Evolutionary conservation across 83 land plant species (phyloP).

Genomic region (Thuja plicata): DNA sequence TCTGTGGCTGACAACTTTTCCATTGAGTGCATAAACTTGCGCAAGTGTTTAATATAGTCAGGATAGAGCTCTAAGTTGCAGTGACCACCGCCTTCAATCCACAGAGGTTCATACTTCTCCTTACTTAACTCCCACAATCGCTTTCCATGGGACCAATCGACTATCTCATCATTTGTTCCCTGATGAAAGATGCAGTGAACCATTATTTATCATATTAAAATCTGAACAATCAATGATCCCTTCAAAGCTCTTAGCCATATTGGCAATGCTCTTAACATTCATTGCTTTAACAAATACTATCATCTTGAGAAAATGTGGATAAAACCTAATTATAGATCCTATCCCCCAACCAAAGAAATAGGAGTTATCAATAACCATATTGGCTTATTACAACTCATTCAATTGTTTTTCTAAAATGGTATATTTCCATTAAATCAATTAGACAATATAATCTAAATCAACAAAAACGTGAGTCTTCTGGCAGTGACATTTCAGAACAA

Average conservation of each 20-base stretch:
- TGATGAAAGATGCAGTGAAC: slow-evolving; percentile 19
- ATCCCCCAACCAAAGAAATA: neutral
- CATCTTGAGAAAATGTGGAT: neutral
- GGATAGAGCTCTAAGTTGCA: slow-evolving; percentile 89
- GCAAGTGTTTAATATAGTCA: slow-evolving; percentile 74
- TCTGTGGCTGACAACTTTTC: slow-evolving; percentile 47
- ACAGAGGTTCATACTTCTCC: slow-evolving; percentile 78
- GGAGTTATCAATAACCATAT: neutral
- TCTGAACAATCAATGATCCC: neutral
- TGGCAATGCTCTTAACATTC: neutral
- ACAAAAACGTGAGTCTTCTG: neutral
- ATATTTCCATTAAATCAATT: neutral
- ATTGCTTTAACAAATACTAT: too few species aligned
- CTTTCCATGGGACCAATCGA: slow-evolving; percentile 85
- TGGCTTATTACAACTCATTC: neutral
- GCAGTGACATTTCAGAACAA: neutral
- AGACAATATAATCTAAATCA: neutral
- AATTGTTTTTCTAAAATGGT: neutral
- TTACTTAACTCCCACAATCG: slow-evolving; percentile 70
- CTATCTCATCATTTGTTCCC: slow-evolving; percentile 84
- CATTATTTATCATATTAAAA: neutral
- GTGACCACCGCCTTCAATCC: slow-evolving; percentile 85
- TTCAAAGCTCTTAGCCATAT: neutral
- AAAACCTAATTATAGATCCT: neutral
- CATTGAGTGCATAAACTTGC: slow-evolving; percentile 69